These are phyloP conservation scores for Melanomma pulvis-pyrius DNA, from an alignment of 495 filamentous ascomycete genomes.

Conservation along the genomic window DNA sequence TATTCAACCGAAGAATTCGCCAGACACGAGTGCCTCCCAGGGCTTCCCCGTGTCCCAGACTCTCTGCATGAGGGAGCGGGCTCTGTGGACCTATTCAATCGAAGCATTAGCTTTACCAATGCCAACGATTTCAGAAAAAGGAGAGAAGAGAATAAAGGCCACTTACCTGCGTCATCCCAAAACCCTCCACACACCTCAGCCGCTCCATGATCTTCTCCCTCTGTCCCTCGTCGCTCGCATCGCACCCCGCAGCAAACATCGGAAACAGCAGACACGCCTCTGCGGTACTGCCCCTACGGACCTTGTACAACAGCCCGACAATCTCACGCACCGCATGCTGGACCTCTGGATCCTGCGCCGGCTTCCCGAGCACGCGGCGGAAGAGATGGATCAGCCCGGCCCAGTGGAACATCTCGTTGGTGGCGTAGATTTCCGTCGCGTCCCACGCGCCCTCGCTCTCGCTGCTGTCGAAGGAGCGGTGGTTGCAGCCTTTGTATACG, in stretches of 20 bases:
- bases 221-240: slow-evolving; percentile 60
- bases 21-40: slow-evolving; percentile 66
- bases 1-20: slow-evolving; percentile 66
- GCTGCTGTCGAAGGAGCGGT: slow-evolving; percentile 43
- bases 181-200: slow-evolving; percentile 69
- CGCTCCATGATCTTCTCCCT: slow-evolving; percentile 65
- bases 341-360: slow-evolving; percentile 58
- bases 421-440: slow-evolving; percentile 69
- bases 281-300: slow-evolving; percentile 67
- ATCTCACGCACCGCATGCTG: slow-evolving; percentile 68
- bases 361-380: slow-evolving; percentile 67
- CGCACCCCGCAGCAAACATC: slow-evolving; percentile 83
- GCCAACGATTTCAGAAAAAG: background rate
- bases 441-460: slow-evolving; percentile 51
- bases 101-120: background rate
- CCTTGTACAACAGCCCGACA: slow-evolving; percentile 61
- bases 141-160: background rate
- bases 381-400: slow-evolving; percentile 78
- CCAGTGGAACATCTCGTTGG: slow-evolving; percentile 79
- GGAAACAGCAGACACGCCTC: slow-evolving; percentile 81
- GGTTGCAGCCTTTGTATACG: slow-evolving; percentile 48
- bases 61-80: slow-evolving; percentile 65
- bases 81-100: slow-evolving; percentile 54
- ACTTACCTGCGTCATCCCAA: slow-evolving; percentile 73
- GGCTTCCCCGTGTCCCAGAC: slow-evolving; percentile 65